Evolutionary conservation across 2,329 filamentous ascomycete genomes (phyloP).

Genomic region (Eutypella sp.): DNA sequence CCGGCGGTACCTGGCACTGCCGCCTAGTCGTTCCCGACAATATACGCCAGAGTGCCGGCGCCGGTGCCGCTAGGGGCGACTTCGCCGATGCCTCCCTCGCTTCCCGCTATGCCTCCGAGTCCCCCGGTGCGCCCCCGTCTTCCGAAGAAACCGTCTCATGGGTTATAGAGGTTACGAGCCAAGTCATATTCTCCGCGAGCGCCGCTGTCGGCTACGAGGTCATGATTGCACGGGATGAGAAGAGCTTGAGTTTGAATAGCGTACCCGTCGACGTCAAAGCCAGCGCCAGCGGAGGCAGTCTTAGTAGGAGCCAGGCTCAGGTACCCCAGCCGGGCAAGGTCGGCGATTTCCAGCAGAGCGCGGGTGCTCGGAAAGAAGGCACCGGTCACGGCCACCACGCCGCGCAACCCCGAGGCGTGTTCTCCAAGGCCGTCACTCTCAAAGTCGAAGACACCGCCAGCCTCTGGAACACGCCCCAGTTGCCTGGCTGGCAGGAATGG

Average conservation of each 20-base stretch:
- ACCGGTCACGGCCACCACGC: conserved; percentile 56
- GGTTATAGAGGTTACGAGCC: conserved; percentile 87
- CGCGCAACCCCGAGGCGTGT: conserved; percentile 69
- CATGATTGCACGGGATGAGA: conserved; percentile 77
- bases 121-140: conserved; percentile 46
- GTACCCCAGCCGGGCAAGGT: conserved; percentile 65
- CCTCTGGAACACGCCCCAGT: conserved; percentile 85
- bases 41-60: conserved; percentile 60
- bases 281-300: too few species aligned
- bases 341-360: conserved; percentile 69
- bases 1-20: conserved; percentile 80
- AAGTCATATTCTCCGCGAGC: conserved; percentile 88
- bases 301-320: conserved; percentile 40
- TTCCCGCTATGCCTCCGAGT: conserved; percentile 32
- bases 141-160: conserved; percentile 52
- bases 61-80: conserved; percentile 38
- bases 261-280: conserved; percentile 41
- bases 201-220: conserved; percentile 87
- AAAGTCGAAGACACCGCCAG: conserved; percentile 83
- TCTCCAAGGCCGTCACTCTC: conserved; percentile 72
- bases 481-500: conserved; percentile 60
- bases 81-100: conserved; percentile 42
- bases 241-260: conserved; percentile 64
- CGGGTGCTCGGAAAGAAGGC: conserved; percentile 47
- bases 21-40: conserved; percentile 74